A percentile compares a stretch with the other conserved stretches of the same genome.
Evolutionary conservation across 2,329 filamentous ascomycete species (phyloP).

Genomic region (Diplodia corticola): DNA sequence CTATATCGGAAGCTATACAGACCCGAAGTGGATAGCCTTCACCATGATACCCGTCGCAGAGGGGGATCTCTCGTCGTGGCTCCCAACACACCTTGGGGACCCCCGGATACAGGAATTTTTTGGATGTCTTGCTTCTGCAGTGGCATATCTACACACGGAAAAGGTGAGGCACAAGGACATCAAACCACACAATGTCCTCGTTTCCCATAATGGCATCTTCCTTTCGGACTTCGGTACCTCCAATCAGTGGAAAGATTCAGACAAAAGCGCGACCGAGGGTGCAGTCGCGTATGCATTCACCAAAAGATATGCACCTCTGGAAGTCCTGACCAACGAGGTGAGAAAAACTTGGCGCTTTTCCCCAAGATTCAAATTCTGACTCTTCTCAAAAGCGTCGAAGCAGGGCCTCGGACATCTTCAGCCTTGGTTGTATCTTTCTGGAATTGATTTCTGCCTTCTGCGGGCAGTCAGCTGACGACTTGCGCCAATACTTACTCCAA

Average conservation of each 20-base stretch:
- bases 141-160: constrained; percentile 32
- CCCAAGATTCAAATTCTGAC: neutral
- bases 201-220: constrained; percentile 27
- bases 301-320: neutral
- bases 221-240: constrained; percentile 35
- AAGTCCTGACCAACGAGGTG: neutral
- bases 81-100: neutral
- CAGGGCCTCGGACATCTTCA: neutral
- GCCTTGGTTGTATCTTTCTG: constrained; percentile 1
- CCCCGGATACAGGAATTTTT: constrained; percentile 29
- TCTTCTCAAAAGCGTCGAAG: neutral
- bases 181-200: constrained; percentile 35
- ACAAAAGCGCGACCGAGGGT: constrained; percentile 23
- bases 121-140: constrained; percentile 32
- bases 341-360: neutral
- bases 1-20: constrained; percentile 26
- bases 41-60: constrained; percentile 23
- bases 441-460: neutral
- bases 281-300: neutral
- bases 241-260: constrained; percentile 24
- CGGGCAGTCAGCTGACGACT: neutral
- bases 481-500: neutral
- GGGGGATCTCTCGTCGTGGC: constrained; percentile 18
- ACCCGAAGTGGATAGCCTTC: constrained; percentile 3
- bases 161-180: constrained; percentile 36